Evolutionary conservation across 164 flowering plant genomes (phyloP).

Genomic region (Liriodendron chinense): DNA sequence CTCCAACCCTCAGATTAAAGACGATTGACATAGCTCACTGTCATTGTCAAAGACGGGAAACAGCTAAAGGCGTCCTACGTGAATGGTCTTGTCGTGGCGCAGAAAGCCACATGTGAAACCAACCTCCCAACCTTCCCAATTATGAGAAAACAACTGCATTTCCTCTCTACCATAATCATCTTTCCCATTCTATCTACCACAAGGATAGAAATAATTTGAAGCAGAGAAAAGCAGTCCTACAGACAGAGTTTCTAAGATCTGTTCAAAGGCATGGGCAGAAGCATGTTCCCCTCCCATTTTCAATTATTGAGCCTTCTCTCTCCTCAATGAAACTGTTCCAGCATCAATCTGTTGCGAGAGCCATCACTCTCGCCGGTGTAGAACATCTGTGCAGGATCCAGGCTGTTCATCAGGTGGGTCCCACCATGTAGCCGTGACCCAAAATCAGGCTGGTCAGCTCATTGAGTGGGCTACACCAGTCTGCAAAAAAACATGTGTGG

Average conservation of each 20-base stretch:
- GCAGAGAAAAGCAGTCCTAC: neutral
- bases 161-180: neutral
- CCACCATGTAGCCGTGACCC: neutral
- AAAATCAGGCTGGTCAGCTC: no score
- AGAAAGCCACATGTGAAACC: constrained; percentile 24
- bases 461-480: no score
- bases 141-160: neutral
- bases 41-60: constrained; percentile 24
- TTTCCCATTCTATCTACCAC: neutral
- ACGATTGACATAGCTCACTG: constrained; percentile 1
- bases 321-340: constrained; percentile 2
- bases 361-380: neutral
- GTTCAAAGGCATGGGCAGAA: constrained; percentile 27
- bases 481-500: no score
- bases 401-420: neutral
- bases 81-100: constrained; percentile 25
- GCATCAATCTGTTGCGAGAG: neutral
- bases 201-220: neutral
- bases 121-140: neutral
- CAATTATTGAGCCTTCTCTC: constrained; percentile 29
- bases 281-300: constrained; percentile 27
- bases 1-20: neutral
- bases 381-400: neutral
- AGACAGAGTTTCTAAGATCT: neutral
- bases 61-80: constrained; percentile 14